Percentiles rank a stretch among this genome's conserved stretches.
phyloP scores from a whole-genome alignment of 2,329 filamentous ascomycete genomes.

The Hortaea werneckii region DNA sequence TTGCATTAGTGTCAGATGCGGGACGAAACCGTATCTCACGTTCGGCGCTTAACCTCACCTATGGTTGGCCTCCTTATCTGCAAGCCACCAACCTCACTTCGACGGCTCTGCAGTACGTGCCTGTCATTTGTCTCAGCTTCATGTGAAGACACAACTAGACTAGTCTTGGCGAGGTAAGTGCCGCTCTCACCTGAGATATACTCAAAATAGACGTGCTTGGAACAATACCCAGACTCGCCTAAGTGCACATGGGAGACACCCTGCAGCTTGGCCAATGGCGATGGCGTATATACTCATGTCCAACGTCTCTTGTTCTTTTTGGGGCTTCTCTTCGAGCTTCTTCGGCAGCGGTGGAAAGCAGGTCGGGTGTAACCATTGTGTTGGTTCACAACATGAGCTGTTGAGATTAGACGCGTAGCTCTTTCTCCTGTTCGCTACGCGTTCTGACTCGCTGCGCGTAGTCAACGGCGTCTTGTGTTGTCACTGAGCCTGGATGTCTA shows the following conservation, averaged over 20 bases:
- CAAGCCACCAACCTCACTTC: background rate
- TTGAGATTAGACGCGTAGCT: background rate
- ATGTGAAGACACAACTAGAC: too few species aligned
- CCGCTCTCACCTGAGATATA: too few species aligned
- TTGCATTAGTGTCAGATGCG: background rate
- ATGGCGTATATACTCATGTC: background rate
- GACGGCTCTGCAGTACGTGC: background rate
- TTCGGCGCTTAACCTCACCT: background rate
- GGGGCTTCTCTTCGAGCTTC: too few species aligned
- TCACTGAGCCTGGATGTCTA: background rate
- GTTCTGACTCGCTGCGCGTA: conserved; percentile 3
- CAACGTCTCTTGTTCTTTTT: background rate
- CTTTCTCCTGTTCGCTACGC: conserved; percentile 4
- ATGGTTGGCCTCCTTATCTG: background rate
- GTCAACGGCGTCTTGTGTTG: background rate
- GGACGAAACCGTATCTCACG: background rate
- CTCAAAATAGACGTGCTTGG: too few species aligned
- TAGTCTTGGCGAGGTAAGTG: too few species aligned
- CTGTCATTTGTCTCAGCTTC: background rate
- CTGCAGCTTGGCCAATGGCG: conserved; percentile 4
- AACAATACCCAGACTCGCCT: background rate
- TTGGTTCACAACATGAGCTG: background rate
- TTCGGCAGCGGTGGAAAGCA: too few species aligned
- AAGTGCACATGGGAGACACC: background rate
- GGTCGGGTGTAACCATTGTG: background rate